Evolutionary conservation across 495 filamentous ascomycete species (phyloP).

Genomic region (Glonium stellatum): DNA sequence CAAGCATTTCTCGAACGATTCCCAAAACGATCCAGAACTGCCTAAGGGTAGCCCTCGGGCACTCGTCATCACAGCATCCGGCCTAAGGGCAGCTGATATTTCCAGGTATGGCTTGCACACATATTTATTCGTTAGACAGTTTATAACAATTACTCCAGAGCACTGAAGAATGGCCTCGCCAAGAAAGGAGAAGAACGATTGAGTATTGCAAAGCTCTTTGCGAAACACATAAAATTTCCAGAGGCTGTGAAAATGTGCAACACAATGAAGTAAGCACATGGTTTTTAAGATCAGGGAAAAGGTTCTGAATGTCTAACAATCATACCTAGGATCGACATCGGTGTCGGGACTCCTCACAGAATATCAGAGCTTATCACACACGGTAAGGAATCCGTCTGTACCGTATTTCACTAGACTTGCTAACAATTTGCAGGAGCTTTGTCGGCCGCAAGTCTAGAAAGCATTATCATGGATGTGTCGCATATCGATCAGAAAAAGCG

Average conservation of each 20-base stretch:
- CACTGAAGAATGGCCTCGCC: conserved; percentile 67
- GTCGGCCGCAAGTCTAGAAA: conserved; percentile 58
- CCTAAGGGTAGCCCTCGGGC: conserved; percentile 78
- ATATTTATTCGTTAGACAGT: conserved; percentile 5
- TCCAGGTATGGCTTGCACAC: conserved; percentile 47
- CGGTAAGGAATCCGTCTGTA: conserved; percentile 48
- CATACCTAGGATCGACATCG: conserved; percentile 60
- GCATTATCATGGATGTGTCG: conserved; percentile 81
- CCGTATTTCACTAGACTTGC: neutral
- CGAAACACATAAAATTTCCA: conserved; percentile 93
- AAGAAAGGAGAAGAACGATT: conserved; percentile 48
- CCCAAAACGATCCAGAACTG: conserved; percentile 50
- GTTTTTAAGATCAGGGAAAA: neutral
- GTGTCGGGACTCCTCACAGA: conserved; percentile 79
- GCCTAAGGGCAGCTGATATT: conserved; percentile 71
- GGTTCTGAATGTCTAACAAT: neutral
- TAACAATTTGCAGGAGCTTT: conserved; percentile 51
- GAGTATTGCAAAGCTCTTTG: conserved; percentile 83
- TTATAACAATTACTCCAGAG: conserved; percentile 40
- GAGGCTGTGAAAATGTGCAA: conserved; percentile 66
- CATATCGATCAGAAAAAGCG: conserved; percentile 89
- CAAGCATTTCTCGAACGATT: conserved; percentile 43
- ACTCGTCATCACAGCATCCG: conserved; percentile 70
- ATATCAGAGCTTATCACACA: conserved; percentile 68
- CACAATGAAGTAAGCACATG: neutral